Conservation (phyloP, 2,329 filamentous ascomycete species). For the Fusarium goolgardi region DNA sequence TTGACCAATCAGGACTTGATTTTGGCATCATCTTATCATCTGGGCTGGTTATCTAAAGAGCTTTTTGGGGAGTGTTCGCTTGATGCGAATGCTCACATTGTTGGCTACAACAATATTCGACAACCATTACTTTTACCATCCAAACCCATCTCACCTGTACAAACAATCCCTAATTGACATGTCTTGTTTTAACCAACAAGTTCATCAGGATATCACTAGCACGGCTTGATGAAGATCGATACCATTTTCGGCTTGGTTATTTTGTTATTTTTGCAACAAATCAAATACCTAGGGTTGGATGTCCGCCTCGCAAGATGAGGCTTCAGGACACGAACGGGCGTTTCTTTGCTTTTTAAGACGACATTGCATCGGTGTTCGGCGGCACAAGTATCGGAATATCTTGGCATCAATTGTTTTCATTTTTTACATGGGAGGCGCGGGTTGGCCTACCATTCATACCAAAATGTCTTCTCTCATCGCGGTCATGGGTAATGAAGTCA, state of each 20-base stretch:
- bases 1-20: conserved; percentile 50
- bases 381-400: conserved; percentile 44
- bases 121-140: conserved; percentile 37
- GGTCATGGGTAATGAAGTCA: conserved; percentile 61
- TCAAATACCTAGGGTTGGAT: conserved; percentile 47
- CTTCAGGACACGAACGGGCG: conserved; percentile 58
- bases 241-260: conserved; percentile 56
- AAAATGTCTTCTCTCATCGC: conserved; percentile 51
- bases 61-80: conserved; percentile 42
- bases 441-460: conserved; percentile 43
- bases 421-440: conserved; percentile 44
- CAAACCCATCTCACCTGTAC: conserved; percentile 56
- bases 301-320: conserved; percentile 52
- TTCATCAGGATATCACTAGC: conserved; percentile 53
- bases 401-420: conserved; percentile 51
- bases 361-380: conserved; percentile 61
- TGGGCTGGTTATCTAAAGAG: conserved; percentile 55
- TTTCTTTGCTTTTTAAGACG: conserved; percentile 57
- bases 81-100: conserved; percentile 45
- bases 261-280: conserved; percentile 47
- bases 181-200: conserved; percentile 48
- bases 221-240: conserved; percentile 60
- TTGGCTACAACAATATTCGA: conserved; percentile 47
- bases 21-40: conserved; percentile 58
- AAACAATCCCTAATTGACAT: conserved; percentile 64